These are phyloP conservation scores for Escovopsis weberi DNA, from an alignment of 2,329 filamentous ascomycete species.

Conservation along the genomic window DNA sequence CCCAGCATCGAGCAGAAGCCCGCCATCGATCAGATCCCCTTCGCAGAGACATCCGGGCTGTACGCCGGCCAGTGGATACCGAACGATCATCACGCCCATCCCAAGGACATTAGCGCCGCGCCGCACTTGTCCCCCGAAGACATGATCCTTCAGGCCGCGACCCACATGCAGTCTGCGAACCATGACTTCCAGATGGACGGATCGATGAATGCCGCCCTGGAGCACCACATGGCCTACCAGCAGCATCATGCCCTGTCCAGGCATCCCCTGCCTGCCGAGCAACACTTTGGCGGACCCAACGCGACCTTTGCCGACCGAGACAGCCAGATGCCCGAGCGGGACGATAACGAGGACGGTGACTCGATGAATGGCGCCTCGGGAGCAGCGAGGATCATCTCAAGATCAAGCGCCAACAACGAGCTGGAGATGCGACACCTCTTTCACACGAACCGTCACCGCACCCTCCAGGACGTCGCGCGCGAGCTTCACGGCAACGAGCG, in stretches of 20 bases:
- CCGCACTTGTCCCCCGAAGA: conserved; percentile 42
- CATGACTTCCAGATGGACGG: conserved; percentile 36
- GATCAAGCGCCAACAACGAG: conserved; percentile 66
- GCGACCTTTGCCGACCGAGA: conserved; percentile 43
- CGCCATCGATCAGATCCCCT: conserved; percentile 32
- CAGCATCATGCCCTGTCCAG: conserved; percentile 26
- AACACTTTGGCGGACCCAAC: conserved; percentile 28
- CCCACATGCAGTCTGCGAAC: conserved; percentile 37
- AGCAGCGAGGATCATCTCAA: conserved; percentile 42
- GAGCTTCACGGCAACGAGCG: conserved; percentile 68
- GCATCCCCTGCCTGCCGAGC: conserved; percentile 40
- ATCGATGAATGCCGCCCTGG: conserved; percentile 28
- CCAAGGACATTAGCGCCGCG: conserved; percentile 27
- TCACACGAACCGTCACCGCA: conserved; percentile 50
- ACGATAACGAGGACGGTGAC: conserved; percentile 43
- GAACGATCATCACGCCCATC: conserved; percentile 29
- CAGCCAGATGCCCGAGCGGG: conserved; percentile 45
- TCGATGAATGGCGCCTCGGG: conserved; percentile 29
- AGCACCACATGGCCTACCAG: conserved; percentile 29
- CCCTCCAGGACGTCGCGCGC: conserved; percentile 54
- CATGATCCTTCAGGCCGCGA: conserved; percentile 42
- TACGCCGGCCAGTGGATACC: conserved; percentile 37
- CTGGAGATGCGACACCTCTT: conserved; percentile 67
- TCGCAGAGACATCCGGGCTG: conserved; percentile 27
- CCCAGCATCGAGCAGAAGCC: conserved; percentile 19